A percentile compares a stretch with the other conserved stretches of the same genome.
phyloP scores from a whole-genome alignment of 805 yeast species.

The Saccharomycopsis capsularis region DNA sequence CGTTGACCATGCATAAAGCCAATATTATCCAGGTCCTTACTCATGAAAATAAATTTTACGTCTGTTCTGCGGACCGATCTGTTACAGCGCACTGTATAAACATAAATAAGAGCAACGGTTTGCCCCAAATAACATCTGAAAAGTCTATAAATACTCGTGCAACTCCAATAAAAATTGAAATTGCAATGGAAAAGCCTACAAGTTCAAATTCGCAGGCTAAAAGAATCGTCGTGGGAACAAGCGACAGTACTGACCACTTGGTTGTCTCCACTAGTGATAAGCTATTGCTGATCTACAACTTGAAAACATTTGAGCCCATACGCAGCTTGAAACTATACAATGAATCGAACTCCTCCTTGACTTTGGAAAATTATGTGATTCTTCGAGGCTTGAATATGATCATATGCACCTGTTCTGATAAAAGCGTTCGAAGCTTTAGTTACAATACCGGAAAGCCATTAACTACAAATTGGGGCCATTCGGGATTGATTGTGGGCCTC shows the following conservation, averaged over 20 bases:
- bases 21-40: constrained; percentile 37
- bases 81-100: constrained; percentile 43
- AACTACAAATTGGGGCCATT: constrained; percentile 54
- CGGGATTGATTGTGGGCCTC: constrained; percentile 44
- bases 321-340: constrained; percentile 37
- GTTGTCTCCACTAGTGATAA: constrained; percentile 49
- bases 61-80: constrained; percentile 57
- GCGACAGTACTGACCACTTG: constrained; percentile 36
- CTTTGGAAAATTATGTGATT: constrained; percentile 38
- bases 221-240: too few relatives aligned
- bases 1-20: constrained; percentile 53
- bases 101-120: constrained; percentile 24
- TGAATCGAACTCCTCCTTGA: constrained; percentile 35
- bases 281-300: constrained; percentile 35
- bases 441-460: constrained; percentile 40
- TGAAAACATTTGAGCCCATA: constrained; percentile 29
- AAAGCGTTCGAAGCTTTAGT: constrained; percentile 46
- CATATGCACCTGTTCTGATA: constrained; percentile 46
- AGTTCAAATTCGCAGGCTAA: too few relatives aligned
- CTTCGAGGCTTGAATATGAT: constrained; percentile 27
- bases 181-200: constrained; percentile 19
- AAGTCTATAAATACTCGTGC: constrained; percentile 45
- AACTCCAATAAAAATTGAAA: constrained; percentile 40
- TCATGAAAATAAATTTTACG: constrained; percentile 32
- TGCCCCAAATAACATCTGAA: constrained; percentile 29